phyloP scores from a whole-genome alignment of 164 flowering plant species.

The Magnolia officinalis region DNA sequence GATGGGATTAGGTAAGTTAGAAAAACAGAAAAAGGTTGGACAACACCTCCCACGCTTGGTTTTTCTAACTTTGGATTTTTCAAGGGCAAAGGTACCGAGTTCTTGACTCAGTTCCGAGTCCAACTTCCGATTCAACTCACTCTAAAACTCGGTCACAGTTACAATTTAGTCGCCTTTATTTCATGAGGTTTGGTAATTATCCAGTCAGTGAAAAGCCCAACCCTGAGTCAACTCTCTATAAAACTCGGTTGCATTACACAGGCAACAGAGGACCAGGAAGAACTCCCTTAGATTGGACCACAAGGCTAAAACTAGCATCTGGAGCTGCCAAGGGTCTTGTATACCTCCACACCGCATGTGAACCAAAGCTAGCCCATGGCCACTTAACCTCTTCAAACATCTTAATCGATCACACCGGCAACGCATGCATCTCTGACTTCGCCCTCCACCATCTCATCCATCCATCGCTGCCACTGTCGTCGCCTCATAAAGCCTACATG shows the following conservation, averaged over 20 bases:
- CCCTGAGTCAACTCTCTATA: background rate
- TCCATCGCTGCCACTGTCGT: background rate
- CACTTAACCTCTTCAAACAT: conserved; percentile 41
- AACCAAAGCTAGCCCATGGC: conserved; percentile 35
- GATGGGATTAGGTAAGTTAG: no score
- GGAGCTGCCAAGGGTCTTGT: conserved; percentile 43
- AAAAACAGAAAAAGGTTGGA: no score
- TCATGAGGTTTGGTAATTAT: no score
- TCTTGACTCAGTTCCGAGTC: no score
- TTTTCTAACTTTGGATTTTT: no score
- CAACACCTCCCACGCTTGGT: no score
- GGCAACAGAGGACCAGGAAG: conserved; percentile 44
- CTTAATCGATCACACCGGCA: conserved; percentile 28
- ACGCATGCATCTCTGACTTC: conserved; percentile 35
- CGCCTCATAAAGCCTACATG: conserved; percentile 18
- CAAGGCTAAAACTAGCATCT: conserved; percentile 36
- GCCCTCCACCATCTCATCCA: conserved; percentile 32
- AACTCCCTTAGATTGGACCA: conserved; percentile 38
- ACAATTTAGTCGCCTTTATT: no score
- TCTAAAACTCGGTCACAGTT: no score
- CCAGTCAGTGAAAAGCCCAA: no score
- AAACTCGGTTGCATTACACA: conserved; percentile 4
- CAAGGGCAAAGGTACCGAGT: no score
- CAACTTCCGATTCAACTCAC: no score
- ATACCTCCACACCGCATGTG: conserved; percentile 28